These are phyloP conservation scores for Kurtzmaniella quercitrusa DNA, from an alignment of 1,139 yeast species.

Conservation along the genomic window DNA sequence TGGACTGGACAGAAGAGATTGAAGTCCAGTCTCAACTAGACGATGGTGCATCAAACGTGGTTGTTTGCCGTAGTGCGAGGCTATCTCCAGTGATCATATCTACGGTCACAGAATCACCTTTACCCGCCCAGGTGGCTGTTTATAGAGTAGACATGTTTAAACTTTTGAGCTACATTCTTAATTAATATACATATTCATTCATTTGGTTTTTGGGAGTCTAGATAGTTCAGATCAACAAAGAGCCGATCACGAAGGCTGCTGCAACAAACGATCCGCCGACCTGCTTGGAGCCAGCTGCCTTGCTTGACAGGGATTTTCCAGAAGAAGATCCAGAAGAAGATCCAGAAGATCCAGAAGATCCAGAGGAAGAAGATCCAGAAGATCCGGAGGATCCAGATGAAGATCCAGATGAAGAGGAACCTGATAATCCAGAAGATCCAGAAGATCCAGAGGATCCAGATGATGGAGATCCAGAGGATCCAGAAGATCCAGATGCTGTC, in stretches of 20 bases:
- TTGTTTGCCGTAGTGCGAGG: constrained; percentile 2
- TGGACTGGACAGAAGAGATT: constrained; percentile 4
- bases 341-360: background rate
- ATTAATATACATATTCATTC: background rate
- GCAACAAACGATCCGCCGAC: constrained; percentile 13
- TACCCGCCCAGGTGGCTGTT: background rate
- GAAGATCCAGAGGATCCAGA: no score
- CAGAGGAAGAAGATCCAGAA: background rate
- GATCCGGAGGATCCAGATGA: constrained; percentile 1
- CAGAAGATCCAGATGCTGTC: constrained; percentile 6
- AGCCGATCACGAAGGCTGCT: constrained; percentile 22
- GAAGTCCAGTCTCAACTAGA: background rate
- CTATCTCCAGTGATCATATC: constrained; percentile 1
- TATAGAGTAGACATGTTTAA: background rate
- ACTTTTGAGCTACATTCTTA: background rate
- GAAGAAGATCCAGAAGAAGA: constrained; percentile 3
- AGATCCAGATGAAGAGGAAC: constrained; percentile 2
- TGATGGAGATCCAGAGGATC: constrained; percentile 5
- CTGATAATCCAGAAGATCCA: constrained; percentile 5
- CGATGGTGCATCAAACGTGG: background rate
- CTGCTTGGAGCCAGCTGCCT: constrained; percentile 1
- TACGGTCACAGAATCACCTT: constrained; percentile 3
- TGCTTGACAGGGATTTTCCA: constrained; percentile 4
- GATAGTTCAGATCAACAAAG: constrained; percentile 18
- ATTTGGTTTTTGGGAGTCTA: background rate